phyloP scores from a whole-genome alignment of 192 early-diverging fungal genomes.

The Gryganskiella cystojenkinii region DNA sequence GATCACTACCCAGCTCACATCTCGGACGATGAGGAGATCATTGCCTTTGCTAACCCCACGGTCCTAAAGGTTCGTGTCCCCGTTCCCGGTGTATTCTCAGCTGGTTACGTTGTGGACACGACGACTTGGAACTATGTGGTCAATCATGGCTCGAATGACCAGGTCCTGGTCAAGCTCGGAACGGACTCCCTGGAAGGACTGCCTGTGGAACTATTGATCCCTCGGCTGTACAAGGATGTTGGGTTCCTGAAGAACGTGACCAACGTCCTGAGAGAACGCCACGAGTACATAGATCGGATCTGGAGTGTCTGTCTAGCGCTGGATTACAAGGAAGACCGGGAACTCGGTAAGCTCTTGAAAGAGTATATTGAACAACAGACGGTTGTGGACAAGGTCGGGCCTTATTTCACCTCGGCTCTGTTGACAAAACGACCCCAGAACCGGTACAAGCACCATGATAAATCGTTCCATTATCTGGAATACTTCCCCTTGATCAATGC shows the following conservation, averaged over 20 bases:
- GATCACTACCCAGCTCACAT: constrained; percentile 50
- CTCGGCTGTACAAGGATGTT: constrained; percentile 21
- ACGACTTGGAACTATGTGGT: constrained; percentile 29
- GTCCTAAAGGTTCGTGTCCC: constrained; percentile 25
- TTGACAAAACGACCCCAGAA: constrained; percentile 15
- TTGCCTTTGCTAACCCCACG: constrained; percentile 27
- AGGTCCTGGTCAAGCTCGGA: constrained; percentile 18
- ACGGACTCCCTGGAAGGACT: constrained; percentile 23
- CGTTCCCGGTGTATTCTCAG: neutral
- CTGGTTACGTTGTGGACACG: neutral
- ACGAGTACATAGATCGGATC: constrained; percentile 34
- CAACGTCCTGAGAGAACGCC: constrained; percentile 33
- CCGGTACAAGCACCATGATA: neutral
- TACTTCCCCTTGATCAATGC: constrained; percentile 62
- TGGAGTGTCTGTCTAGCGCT: constrained; percentile 56
- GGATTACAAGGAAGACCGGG: constrained; percentile 13
- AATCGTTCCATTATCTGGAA: constrained; percentile 25
- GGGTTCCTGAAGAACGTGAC: constrained; percentile 27
- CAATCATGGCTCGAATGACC: constrained; percentile 16
- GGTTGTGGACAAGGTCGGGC: constrained; percentile 5
- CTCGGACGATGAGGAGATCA: constrained; percentile 37
- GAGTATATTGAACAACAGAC: constrained; percentile 41
- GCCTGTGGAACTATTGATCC: constrained; percentile 30
- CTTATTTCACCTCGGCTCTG: constrained; percentile 44
- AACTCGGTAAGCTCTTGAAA: constrained; percentile 13